Percentiles rank a stretch among this genome's conserved stretches.
These are phyloP conservation scores for Diaporthe vexans DNA, from an alignment of 2,329 filamentous ascomycete genomes.

Conservation along the genomic window DNA sequence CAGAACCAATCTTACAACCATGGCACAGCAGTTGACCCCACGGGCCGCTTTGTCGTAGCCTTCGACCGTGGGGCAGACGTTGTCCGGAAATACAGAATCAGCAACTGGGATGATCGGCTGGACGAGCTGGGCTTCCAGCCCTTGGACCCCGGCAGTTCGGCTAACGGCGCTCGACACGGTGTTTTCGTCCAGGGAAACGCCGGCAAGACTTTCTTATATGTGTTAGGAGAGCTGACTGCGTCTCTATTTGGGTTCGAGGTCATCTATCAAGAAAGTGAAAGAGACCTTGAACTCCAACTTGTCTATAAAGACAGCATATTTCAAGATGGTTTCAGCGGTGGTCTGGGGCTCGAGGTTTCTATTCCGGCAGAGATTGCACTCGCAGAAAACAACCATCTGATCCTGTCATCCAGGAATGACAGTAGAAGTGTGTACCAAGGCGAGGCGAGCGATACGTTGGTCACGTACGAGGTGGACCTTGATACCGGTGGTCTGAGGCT, in stretches of 20 bases:
- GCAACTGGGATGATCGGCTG: neutral
- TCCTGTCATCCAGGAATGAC: neutral
- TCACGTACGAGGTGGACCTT: constrained; percentile 4
- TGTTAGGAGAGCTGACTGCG: neutral
- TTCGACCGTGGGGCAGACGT: constrained; percentile 12
- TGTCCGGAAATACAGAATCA: constrained; percentile 5
- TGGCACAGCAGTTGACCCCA: neutral
- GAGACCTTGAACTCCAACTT: neutral
- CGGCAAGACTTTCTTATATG: neutral
- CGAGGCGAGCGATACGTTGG: neutral
- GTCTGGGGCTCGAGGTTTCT: neutral
- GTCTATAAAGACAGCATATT: constrained; percentile 11
- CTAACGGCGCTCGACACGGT: neutral
- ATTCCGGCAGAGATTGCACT: constrained; percentile 10
- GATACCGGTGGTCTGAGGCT: constrained; percentile 2
- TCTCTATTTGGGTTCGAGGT: constrained; percentile 1
- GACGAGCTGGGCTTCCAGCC: neutral
- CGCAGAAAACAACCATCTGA: neutral
- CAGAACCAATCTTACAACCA: constrained; percentile 14
- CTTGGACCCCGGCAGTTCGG: neutral
- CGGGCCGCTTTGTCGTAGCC: neutral
- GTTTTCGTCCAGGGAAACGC: neutral
- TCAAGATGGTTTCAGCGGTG: neutral
- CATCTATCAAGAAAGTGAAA: neutral
- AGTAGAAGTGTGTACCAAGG: neutral